Percentiles rank a stretch among this genome's conserved stretches.
Evolutionary conservation across 1,284 basidiomycete genomes (phyloP).

Genomic region (Ganoderma resinaceum): DNA sequence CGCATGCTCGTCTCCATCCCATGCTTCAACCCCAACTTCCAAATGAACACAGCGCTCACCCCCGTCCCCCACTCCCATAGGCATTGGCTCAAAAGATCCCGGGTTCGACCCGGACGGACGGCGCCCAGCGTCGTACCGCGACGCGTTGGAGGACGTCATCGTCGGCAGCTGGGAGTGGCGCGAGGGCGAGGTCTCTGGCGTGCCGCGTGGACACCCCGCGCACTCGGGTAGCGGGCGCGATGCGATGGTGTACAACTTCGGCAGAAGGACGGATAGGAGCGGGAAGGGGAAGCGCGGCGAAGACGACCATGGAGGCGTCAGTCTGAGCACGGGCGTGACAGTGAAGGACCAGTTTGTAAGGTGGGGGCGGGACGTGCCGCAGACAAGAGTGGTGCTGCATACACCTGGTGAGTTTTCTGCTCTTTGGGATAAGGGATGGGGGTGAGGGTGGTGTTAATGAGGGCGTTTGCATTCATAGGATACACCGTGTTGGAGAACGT

Average conservation of each 20-base stretch:
- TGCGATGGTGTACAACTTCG: conserved; percentile 40
- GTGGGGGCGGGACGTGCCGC: conserved; percentile 63
- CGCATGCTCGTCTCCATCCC: background rate
- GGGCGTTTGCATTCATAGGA: conserved; percentile 64
- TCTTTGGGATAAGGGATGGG: background rate
- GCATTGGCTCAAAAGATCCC: conserved; percentile 44
- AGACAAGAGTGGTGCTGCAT: conserved; percentile 60
- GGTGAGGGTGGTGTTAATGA: background rate
- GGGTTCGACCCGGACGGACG: conserved; percentile 54
- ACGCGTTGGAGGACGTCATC: conserved; percentile 62
- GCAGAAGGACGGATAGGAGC: background rate
- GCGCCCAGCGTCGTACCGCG: conserved; percentile 54
- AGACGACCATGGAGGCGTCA: conserved; percentile 33
- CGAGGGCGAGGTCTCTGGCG: conserved; percentile 59
- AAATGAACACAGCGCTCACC: background rate
- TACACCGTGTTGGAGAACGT: conserved; percentile 85
- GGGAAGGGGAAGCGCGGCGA: conserved; percentile 37
- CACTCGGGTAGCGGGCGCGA: conserved; percentile 26
- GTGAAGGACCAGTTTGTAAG: conserved; percentile 58
- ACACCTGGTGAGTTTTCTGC: conserved; percentile 55
- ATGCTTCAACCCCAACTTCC: conserved; percentile 40
- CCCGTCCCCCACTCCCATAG: conserved; percentile 31
- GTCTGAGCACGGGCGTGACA: conserved; percentile 37
- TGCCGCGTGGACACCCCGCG: conserved; percentile 31
- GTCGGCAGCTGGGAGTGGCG: conserved; percentile 75